A percentile compares a stretch with the other conserved stretches of the same genome.
phyloP scores from a whole-genome alignment of 192 early-diverging fungal species.

The Entophlyctis helioformis region DNA sequence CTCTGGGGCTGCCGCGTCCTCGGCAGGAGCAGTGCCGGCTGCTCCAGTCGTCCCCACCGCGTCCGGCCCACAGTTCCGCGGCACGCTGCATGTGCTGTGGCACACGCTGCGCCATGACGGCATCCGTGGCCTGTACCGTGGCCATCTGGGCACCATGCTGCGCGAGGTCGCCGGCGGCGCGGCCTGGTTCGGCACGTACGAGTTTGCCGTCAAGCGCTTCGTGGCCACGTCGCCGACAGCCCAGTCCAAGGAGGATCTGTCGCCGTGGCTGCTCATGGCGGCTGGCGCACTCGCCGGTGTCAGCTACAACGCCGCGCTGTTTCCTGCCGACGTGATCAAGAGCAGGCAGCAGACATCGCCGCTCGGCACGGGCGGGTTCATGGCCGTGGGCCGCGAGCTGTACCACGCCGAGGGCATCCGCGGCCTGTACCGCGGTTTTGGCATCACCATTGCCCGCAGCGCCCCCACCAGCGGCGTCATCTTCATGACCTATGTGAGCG shows the following conservation, averaged over 20 bases:
- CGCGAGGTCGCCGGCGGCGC: conserved; percentile 86
- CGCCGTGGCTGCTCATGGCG: conserved; percentile 59
- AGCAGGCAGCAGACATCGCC: conserved; percentile 75
- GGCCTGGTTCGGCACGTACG: conserved; percentile 95
- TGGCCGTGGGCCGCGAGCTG: conserved; percentile 49
- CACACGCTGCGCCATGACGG: conserved; percentile 42
- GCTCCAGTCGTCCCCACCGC: too few species aligned
- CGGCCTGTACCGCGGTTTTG: conserved; percentile 87
- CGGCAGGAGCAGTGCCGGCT: too few species aligned
- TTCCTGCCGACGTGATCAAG: conserved; percentile 92
- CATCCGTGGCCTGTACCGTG: conserved; percentile 60
- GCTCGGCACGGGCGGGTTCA: conserved; percentile 28
- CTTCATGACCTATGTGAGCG: conserved; percentile 88
- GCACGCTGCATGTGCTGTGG: conserved; percentile 43
- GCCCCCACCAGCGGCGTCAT: conserved; percentile 93
- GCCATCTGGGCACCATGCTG: conserved; percentile 71
- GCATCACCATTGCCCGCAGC: conserved; percentile 78
- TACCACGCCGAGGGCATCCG: conserved; percentile 65
- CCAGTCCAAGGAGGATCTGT: conserved; percentile 58
- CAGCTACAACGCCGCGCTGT: conserved; percentile 73
- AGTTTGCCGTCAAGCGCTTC: conserved; percentile 51
- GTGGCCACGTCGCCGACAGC: conserved; percentile 15
- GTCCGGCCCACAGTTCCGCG: conserved; percentile 20
- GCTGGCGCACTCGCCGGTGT: conserved; percentile 89
- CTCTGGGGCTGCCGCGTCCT: background rate